Conservation (phyloP, 2,329 filamentous ascomycete genomes). For the Tympanopsis confertula region DNA sequence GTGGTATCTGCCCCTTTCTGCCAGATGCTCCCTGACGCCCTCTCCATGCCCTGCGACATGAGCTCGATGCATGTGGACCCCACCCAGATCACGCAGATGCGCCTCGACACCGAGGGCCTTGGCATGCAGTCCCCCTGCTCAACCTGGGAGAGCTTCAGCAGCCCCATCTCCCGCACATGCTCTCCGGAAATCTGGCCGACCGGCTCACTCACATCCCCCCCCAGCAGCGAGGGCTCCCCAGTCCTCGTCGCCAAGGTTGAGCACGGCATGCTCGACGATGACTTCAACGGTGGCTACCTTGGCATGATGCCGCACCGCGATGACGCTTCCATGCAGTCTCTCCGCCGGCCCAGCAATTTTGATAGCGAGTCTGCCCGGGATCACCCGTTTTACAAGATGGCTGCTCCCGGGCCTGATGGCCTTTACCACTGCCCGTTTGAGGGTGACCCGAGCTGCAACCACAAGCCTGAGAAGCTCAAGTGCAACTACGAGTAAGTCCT, state of each 20-base stretch:
- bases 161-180: slow-evolving; percentile 36
- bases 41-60: slow-evolving; percentile 15
- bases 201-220: slow-evolving; percentile 26
- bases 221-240: slow-evolving; percentile 34
- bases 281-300: slow-evolving; percentile 5
- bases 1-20: slow-evolving; percentile 11
- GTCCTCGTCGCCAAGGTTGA: slow-evolving; percentile 30
- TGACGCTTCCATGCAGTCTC: slow-evolving; percentile 23
- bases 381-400: slow-evolving; percentile 62
- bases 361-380: slow-evolving; percentile 45
- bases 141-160: slow-evolving; percentile 40
- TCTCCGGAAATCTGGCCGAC: slow-evolving; percentile 25
- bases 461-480: slow-evolving; percentile 91
- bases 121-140: slow-evolving; percentile 36
- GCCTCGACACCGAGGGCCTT: slow-evolving; percentile 33
- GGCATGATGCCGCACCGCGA: slow-evolving; percentile 19
- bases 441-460: slow-evolving; percentile 61
- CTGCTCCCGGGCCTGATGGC: slow-evolving; percentile 55
- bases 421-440: slow-evolving; percentile 90
- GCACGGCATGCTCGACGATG: slow-evolving; percentile 8
- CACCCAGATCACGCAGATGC: slow-evolving; percentile 36
- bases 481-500: slow-evolving; percentile 90
- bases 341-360: slow-evolving; percentile 36
- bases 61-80: slow-evolving; percentile 37
- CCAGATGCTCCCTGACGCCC: not conserved